Conservation (phyloP, 140 eudicot species). For the Cichorium intybus region DNA sequence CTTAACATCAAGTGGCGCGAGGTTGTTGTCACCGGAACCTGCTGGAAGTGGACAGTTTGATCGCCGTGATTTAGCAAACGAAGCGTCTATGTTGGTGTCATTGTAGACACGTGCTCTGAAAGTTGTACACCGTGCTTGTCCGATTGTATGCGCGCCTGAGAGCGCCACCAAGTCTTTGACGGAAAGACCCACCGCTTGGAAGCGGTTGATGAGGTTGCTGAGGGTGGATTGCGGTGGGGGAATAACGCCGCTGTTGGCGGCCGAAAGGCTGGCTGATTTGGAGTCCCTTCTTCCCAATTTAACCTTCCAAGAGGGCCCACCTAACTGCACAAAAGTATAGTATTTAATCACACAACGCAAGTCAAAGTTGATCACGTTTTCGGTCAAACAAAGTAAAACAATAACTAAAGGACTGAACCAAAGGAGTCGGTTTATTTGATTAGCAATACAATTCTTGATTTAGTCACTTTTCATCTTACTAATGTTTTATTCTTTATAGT, state of each 20-base stretch:
- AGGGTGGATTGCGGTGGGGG: constrained; percentile 46
- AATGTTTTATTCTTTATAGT: neutral
- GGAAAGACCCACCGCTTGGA: constrained; percentile 44
- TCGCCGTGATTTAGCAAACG: constrained; percentile 29
- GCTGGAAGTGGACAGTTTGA: constrained; percentile 29
- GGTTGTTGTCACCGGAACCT: constrained; percentile 39
- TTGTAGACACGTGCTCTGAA: constrained; percentile 44
- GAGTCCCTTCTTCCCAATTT: constrained; percentile 49
- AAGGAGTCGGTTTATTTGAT: too few relatives aligned
- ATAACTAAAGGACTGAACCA: too few relatives aligned
- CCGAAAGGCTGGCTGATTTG: constrained; percentile 33
- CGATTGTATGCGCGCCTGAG: constrained; percentile 59
- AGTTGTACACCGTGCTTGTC: constrained; percentile 41
- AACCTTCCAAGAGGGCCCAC: constrained; percentile 26
- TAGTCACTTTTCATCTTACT: too few relatives aligned
- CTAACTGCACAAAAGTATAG: constrained; percentile 8
- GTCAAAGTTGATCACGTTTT: neutral
- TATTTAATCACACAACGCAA: neutral
- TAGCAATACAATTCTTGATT: too few relatives aligned
- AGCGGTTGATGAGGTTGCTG: constrained; percentile 32
- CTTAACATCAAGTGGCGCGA: constrained; percentile 38
- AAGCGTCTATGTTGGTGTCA: constrained; percentile 36
- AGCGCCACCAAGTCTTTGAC: constrained; percentile 55
- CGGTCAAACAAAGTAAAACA: too few relatives aligned
- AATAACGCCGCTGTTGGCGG: constrained; percentile 43